A percentile compares a stretch with the other conserved stretches of the same genome.
Evolutionary conservation across 1,284 basidiomycete genomes (phyloP).

Genomic region (Cystobasidiaceae sp.): DNA sequence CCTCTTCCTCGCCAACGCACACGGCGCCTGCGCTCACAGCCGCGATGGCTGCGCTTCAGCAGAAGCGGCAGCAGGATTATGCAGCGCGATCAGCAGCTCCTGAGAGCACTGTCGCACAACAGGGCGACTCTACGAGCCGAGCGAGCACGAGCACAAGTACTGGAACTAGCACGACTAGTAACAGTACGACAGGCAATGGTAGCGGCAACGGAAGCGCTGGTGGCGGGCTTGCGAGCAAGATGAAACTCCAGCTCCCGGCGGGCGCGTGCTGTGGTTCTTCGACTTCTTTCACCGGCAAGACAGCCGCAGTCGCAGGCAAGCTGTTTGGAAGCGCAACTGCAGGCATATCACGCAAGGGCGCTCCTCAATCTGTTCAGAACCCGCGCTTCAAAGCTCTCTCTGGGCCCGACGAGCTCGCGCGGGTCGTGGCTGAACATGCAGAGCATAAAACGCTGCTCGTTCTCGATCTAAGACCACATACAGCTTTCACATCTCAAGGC

Average conservation of each 20-base stretch:
- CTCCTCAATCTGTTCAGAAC: constrained; percentile 3
- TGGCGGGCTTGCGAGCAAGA: too few species aligned
- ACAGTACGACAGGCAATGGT: background rate
- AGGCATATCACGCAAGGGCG: constrained; percentile 4
- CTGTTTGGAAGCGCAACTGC: background rate
- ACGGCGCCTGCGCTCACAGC: too few species aligned
- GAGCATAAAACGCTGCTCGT: background rate
- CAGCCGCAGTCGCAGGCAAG: background rate
- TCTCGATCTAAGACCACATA: constrained; percentile 77
- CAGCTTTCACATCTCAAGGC: constrained; percentile 57
- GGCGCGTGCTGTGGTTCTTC: too few species aligned
- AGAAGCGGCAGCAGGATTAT: too few species aligned
- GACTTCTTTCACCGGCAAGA: background rate
- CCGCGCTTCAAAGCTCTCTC: constrained; percentile 4
- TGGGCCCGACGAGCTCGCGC: background rate
- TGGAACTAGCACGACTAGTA: background rate
- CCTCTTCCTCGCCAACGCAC: too few species aligned
- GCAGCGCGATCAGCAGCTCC: background rate
- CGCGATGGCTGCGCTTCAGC: too few species aligned
- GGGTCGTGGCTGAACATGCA: background rate
- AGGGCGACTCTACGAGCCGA: background rate
- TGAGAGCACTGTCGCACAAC: background rate
- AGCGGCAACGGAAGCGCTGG: too few species aligned
- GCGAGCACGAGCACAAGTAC: background rate
- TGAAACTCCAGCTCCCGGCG: too few species aligned